phyloP scores from a whole-genome alignment of 1,284 basidiomycete genomes.

The Pascua sp. region DNA sequence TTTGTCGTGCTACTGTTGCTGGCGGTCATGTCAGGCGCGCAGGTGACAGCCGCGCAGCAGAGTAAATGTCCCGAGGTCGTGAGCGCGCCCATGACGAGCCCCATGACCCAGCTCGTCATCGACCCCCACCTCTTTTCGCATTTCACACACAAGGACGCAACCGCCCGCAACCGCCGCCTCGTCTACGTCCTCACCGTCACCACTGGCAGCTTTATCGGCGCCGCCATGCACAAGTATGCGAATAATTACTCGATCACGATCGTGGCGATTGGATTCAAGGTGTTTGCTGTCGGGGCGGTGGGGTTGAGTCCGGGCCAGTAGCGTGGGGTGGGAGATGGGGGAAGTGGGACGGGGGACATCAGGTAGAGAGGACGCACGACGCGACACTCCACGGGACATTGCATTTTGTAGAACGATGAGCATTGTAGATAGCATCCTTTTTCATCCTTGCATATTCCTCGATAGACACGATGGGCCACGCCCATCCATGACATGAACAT shows the following conservation, averaged over 20 bases:
- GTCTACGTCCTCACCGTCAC: slow-evolving; percentile 38
- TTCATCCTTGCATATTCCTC: too few species aligned
- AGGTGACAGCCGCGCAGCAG: slow-evolving; percentile 42
- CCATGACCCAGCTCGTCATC: slow-evolving; percentile 42
- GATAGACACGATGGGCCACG: too few species aligned
- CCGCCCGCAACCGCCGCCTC: slow-evolving; percentile 35
- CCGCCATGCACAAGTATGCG: slow-evolving; percentile 29
- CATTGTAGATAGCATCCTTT: too few species aligned
- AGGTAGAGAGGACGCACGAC: too few species aligned
- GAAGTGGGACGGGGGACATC: too few species aligned
- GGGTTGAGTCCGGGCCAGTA: too few species aligned
- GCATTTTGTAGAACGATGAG: too few species aligned
- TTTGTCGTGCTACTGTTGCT: slow-evolving; percentile 40
- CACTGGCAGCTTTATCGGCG: slow-evolving; percentile 37
- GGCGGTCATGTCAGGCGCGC: slow-evolving; percentile 43
- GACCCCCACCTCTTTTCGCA: slow-evolving; percentile 36
- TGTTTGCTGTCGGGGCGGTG: not conserved
- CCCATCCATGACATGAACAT: too few species aligned
- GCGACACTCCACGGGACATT: too few species aligned
- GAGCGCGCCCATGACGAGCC: slow-evolving; percentile 40
- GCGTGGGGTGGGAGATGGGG: too few species aligned
- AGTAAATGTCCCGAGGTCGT: slow-evolving; percentile 30
- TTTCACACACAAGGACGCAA: slow-evolving; percentile 22
- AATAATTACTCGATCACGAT: slow-evolving; percentile 39
- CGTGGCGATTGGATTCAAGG: slow-evolving; percentile 29